A percentile compares a stretch with the other conserved stretches of the same genome.
Conservation (phyloP, 2,329 filamentous ascomycete species). For the Dothistroma pini region DNA sequence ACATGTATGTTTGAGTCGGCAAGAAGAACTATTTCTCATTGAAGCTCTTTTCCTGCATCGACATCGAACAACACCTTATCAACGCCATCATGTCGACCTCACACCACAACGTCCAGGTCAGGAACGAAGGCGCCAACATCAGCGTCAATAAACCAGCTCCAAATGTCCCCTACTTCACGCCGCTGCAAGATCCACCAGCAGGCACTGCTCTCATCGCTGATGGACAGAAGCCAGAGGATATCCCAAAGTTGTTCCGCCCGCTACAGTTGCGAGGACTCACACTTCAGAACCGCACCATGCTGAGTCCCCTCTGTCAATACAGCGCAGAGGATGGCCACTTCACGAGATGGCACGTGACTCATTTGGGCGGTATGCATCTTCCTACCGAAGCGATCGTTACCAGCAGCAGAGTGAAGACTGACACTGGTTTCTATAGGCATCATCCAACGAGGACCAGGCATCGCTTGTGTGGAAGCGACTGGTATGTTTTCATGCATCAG, state of each 20-base stretch:
- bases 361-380: constrained; percentile 52
- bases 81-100: constrained; percentile 22
- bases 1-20: too few species aligned
- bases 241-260: constrained; percentile 59
- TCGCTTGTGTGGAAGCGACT: constrained; percentile 76
- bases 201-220: constrained; percentile 48
- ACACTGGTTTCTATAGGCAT: constrained; percentile 47
- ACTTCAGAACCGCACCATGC: constrained; percentile 50
- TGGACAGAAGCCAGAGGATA: constrained; percentile 38
- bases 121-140: constrained; percentile 17
- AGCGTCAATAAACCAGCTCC: constrained; percentile 42
- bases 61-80: background rate
- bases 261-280: constrained; percentile 51
- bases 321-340: constrained; percentile 66
- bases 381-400: background rate
- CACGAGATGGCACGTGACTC: constrained; percentile 74
- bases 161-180: constrained; percentile 49
- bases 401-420: background rate
- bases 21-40: background rate
- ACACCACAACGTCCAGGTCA: constrained; percentile 30
- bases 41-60: background rate
- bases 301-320: constrained; percentile 65
- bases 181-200: constrained; percentile 44
- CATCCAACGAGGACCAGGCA: constrained; percentile 67
- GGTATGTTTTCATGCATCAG: background rate